These are phyloP conservation scores for Ramalina intermedia DNA, from an alignment of 495 filamentous ascomycete species.

Conservation along the genomic window DNA sequence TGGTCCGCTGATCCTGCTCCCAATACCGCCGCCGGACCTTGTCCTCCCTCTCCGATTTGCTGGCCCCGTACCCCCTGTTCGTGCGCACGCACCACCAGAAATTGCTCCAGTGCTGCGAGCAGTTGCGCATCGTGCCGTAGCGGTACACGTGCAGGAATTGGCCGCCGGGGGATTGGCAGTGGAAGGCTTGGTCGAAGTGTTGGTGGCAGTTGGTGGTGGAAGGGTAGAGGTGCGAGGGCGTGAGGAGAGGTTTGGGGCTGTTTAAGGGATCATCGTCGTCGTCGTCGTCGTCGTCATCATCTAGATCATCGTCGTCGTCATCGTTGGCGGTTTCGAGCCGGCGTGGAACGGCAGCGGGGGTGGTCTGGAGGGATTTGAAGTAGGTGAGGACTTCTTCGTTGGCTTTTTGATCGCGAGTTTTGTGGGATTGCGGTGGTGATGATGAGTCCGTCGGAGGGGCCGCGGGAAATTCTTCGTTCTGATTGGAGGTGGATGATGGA, in stretches of 20 bases:
- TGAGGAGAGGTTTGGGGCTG: constrained; percentile 23
- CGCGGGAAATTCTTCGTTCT: constrained; percentile 2
- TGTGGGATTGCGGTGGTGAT: constrained; percentile 15
- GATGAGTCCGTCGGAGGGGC: background rate
- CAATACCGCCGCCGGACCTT: constrained; percentile 57
- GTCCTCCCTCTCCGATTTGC: constrained; percentile 33
- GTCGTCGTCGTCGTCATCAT: background rate
- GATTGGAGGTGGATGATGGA: background rate
- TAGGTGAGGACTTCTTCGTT: constrained; percentile 48
- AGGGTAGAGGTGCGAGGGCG: constrained; percentile 53
- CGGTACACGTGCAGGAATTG: constrained; percentile 83
- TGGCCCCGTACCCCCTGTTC: constrained; percentile 27
- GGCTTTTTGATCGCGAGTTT: constrained; percentile 41
- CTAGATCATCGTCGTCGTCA: background rate
- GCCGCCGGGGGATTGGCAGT: constrained; percentile 85
- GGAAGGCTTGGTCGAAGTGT: constrained; percentile 86
- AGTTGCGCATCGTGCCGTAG: constrained; percentile 56
- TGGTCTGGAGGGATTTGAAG: constrained; percentile 32
- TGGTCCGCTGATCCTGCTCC: constrained; percentile 43
- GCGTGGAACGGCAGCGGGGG: constrained; percentile 8
- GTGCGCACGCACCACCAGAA: constrained; percentile 95
- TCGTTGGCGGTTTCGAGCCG: background rate
- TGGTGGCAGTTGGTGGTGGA: constrained; percentile 74
- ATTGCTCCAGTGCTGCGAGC: constrained; percentile 69
- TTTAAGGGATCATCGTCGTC: constrained; percentile 1